Evolutionary conservation across 192 early-diverging fungal genomes (phyloP).

Genomic region (Backusella parvicylindrica): DNA sequence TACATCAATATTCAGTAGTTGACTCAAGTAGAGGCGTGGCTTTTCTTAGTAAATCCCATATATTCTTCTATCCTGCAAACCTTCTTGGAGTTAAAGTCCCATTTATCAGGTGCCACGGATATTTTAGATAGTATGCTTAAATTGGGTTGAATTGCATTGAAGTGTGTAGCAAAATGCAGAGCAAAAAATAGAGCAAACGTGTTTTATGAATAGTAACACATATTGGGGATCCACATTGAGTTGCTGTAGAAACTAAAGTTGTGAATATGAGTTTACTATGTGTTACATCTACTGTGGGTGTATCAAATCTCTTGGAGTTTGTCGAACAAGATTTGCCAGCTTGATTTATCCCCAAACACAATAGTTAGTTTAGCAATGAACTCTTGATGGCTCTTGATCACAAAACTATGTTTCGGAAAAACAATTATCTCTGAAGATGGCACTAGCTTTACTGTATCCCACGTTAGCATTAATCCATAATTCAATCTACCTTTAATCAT

Average conservation of each 20-base stretch:
- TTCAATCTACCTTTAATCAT: not conserved
- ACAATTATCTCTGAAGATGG: not conserved
- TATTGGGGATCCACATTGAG: not conserved
- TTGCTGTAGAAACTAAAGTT: not conserved
- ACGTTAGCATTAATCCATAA: not conserved
- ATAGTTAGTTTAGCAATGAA: not conserved
- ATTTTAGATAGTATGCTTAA: not conserved
- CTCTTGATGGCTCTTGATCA: not conserved
- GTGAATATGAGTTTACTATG: too few species aligned
- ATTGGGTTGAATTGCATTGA: not conserved
- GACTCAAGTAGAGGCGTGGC: not conserved
- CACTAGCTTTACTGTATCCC: not conserved
- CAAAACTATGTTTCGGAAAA: not conserved
- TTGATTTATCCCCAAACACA: not conserved
- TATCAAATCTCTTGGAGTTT: too few species aligned
- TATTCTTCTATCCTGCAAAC: not conserved
- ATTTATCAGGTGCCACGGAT: not conserved
- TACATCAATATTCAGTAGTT: not conserved
- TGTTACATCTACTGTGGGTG: not conserved
- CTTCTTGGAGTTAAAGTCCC: not conserved
- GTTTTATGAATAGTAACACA: too few species aligned
- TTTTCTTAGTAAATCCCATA: not conserved
- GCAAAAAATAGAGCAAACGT: too few species aligned
- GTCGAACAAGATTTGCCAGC: not conserved
- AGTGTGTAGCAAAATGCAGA: too few species aligned